Conservation (phyloP, 345 rosid genomes). For the Murraya paniculata region DNA sequence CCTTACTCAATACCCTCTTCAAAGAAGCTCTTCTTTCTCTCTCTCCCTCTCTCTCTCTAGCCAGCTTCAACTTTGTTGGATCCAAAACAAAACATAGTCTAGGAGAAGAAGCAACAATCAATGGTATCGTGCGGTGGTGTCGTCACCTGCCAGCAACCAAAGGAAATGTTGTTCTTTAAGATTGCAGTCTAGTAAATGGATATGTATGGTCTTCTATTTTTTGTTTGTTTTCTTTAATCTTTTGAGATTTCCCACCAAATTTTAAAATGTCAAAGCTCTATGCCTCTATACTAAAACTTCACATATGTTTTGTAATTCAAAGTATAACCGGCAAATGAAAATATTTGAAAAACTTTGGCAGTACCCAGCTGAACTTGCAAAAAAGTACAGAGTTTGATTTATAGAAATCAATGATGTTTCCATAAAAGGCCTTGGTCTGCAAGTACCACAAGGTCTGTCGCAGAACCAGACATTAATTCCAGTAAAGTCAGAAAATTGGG, state of each 20-base stretch:
- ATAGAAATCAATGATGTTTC: background rate
- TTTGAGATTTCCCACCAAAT: background rate
- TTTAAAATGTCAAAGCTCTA: background rate
- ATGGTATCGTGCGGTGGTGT: too few species aligned
- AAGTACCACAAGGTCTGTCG: background rate
- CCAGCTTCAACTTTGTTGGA: too few species aligned
- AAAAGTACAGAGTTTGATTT: background rate
- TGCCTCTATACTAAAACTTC: background rate
- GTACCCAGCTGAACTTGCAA: background rate
- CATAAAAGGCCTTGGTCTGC: background rate
- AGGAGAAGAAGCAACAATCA: too few species aligned
- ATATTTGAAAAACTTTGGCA: background rate
- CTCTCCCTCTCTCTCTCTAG: too few species aligned
- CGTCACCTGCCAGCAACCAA: slow-evolving; percentile 14
- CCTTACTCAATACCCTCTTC: too few species aligned
- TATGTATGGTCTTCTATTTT: background rate
- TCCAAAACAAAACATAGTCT: too few species aligned
- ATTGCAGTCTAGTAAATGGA: background rate
- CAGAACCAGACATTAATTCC: background rate
- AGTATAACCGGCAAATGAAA: background rate
- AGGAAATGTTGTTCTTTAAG: background rate
- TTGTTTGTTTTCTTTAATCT: too few species aligned
- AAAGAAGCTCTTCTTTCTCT: too few species aligned
- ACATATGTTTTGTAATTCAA: background rate
- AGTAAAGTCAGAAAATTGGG: background rate